phyloP scores from a whole-genome alignment of 2,329 filamentous ascomycete genomes.

The Botrytis elliptica region DNA sequence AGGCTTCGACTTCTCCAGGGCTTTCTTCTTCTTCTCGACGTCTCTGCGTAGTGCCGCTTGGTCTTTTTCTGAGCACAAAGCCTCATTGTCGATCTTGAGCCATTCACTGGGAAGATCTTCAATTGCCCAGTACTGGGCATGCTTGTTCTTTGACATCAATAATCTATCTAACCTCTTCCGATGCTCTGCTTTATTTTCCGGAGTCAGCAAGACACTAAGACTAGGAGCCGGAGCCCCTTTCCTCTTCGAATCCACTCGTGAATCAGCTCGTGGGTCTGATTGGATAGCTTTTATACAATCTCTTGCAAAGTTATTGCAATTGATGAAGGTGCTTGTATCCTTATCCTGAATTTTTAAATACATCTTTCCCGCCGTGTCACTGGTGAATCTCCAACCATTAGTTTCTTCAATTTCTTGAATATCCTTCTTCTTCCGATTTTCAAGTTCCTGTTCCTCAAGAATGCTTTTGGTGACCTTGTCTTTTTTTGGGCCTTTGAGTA shows the following conservation, averaged over 20 bases:
- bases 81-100: not conserved
- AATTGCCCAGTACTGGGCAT: not conserved
- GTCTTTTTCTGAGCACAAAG: not conserved
- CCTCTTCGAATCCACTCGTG: not conserved
- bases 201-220: not conserved
- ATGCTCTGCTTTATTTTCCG: not conserved
- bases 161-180: not conserved
- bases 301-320: conserved; percentile 1
- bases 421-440: not conserved
- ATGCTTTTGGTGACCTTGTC: not conserved
- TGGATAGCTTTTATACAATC: not conserved
- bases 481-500: not conserved
- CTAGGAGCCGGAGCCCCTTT: not conserved
- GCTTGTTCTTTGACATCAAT: not conserved
- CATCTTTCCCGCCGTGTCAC: not conserved
- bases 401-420: not conserved
- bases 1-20: not conserved
- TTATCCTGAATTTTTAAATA: not conserved
- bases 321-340: not conserved
- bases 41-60: not conserved
- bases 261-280: not conserved
- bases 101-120: not conserved
- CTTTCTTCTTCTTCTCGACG: not conserved
- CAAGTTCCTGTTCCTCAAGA: not conserved
- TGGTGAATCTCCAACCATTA: not conserved